phyloP scores from a whole-genome alignment of 2,329 filamentous ascomycete species.

The Arachnopeziza araneosa region DNA sequence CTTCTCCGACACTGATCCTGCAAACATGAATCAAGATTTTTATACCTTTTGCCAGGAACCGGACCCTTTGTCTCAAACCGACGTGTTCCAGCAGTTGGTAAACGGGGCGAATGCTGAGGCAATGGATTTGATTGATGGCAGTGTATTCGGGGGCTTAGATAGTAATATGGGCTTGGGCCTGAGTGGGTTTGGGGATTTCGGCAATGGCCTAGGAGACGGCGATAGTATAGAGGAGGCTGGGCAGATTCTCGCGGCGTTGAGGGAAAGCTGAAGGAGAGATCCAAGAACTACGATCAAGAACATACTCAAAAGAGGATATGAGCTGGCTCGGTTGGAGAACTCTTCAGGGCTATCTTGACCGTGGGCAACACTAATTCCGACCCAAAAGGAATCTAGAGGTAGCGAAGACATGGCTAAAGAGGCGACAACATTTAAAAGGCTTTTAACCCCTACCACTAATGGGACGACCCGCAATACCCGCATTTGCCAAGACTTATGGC shows the following conservation, averaged over 20 bases:
- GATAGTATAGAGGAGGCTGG: neutral
- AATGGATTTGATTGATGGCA: slow-evolving; percentile 17
- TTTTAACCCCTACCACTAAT: neutral
- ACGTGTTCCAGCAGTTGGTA: slow-evolving; percentile 28
- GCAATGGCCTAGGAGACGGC: neutral
- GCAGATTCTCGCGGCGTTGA: neutral
- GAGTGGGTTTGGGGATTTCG: neutral
- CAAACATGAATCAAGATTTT: slow-evolving; percentile 31
- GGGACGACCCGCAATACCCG: neutral
- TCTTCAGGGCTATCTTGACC: too few relatives aligned
- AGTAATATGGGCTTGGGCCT: neutral
- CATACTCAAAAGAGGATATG: neutral
- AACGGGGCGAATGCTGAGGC: slow-evolving; percentile 26
- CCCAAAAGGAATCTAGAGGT: neutral
- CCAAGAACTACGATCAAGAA: neutral
- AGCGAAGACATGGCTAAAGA: neutral
- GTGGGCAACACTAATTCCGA: neutral
- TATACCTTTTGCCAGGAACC: slow-evolving; percentile 30
- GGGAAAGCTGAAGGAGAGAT: neutral
- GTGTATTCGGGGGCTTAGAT: slow-evolving; percentile 12
- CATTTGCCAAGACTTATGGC: neutral
- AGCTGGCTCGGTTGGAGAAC: too few relatives aligned
- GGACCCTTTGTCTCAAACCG: slow-evolving; percentile 27
- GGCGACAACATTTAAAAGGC: neutral
- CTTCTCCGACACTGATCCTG: slow-evolving; percentile 26